Base-by-base conservation (phyloP, 2,329 filamentous ascomycete species). In the Aspergillus texensis region DNA sequence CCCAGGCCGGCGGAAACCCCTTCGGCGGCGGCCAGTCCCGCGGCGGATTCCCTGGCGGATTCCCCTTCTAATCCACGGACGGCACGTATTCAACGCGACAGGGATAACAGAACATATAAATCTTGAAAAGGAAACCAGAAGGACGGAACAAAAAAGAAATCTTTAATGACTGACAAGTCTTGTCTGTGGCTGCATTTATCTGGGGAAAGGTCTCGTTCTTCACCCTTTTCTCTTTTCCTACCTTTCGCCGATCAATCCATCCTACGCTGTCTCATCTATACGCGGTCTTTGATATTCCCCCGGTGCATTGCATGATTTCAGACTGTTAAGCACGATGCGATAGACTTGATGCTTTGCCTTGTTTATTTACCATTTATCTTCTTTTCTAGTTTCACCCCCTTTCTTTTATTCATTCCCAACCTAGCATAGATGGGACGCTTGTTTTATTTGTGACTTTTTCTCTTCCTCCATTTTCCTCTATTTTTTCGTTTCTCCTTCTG, bases 11-110 rank as follows among this genome's bases (percentile, higher is more conserved):
- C 46, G 84, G 83, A 36, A 72, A 78, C 57, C 74, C 75, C 50
- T 79, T 79, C 57, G 74, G 71, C 57, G 75, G 71, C 58, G 75
- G 72, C 26, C 74, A 75, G 41, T 58, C 70, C 58, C 81, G 80
- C 50, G 83, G 83, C 43, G 82, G 75, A 66, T 85, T 82, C 74
- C 80, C 81, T 4, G 78, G 83, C 56, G 83, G 84, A 63, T 90
- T 89, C 78, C 83, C 84, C 67, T 90, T 89, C 71, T 83, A 83
- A 77, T 36, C 52, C 14, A 55, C 36, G n/a, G 57, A 43, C 28
- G 54, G 46, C 52, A 41, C n/a, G 30, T 60, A 32, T 60, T 32
- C 48, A 30, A 60, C 58, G 54, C 36, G 26, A 54, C 34, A 28
- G 58, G 34, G 50, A 28, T 43, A 21, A 55, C 32, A 28, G 52